These are phyloP conservation scores for Neurospora africana DNA, from an alignment of 495 filamentous ascomycete genomes.

Conservation along the genomic window DNA sequence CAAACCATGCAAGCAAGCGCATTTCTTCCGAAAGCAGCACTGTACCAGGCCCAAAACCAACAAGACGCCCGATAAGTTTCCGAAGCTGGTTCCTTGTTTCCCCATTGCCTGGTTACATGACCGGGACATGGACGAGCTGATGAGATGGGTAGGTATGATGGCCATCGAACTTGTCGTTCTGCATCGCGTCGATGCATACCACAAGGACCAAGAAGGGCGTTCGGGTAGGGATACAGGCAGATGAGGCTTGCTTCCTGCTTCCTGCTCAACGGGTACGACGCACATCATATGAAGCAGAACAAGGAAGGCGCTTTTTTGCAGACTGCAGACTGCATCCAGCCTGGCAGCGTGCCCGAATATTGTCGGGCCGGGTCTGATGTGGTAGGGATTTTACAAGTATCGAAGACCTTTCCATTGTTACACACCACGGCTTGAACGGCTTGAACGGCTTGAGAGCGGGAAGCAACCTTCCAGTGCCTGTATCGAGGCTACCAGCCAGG, in stretches of 20 bases:
- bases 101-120: neutral
- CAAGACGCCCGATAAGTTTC: neutral
- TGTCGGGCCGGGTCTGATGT: neutral
- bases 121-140: too few relatives aligned
- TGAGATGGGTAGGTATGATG: neutral
- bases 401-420: too few relatives aligned
- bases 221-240: neutral
- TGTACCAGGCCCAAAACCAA: neutral
- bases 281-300: neutral
- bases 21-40: neutral
- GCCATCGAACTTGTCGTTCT: neutral
- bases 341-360: neutral
- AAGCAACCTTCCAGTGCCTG: neutral
- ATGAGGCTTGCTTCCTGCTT: neutral
- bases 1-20: neutral
- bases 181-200: neutral
- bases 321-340: neutral
- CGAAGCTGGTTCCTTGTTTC: neutral
- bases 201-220: neutral
- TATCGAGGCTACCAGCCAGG: neutral
- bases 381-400: neutral
- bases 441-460: neutral
- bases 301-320: neutral
- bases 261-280: neutral
- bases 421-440: neutral